Base-by-base conservation (phyloP, 2,329 filamentous ascomycete species). In the Fusarium virguliforme region DNA sequence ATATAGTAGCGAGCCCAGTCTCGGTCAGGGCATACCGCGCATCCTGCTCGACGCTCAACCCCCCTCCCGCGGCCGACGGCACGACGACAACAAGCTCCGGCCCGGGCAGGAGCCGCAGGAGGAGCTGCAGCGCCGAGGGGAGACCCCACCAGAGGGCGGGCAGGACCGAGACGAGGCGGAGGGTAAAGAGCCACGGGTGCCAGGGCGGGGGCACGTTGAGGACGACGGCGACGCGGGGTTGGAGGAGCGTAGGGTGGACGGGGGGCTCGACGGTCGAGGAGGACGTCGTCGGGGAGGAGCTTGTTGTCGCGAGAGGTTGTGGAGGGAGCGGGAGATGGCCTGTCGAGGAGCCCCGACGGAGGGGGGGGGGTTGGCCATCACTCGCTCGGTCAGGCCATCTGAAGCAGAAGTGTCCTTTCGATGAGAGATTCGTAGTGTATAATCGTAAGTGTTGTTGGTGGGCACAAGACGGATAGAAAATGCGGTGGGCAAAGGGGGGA, bases 211-310 rank as follows among this genome's bases (percentile, higher is more conserved):
- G 90, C 15, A 96, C 89, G 57, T 93, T 92, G 51, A 95, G 86
- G 34, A 94, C 88, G 74, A 94, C 92, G 69, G 93, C 93, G 62
- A 95, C 89, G 62, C 92, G 92, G 12, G 93, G 93, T 76, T 94
- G 92, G 46, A 94, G 85, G 58, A 91, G 83, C 15, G 87, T 81
- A 24, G 79, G 77, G 32, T 76, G 77, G 13, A 78, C 72, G 56
- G 72, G 41, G 15, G 34, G 38, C n/a, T 74, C 59, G 34, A 18
- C 18, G 18, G 18, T 18, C 18, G 18, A 18, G 18, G 40, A 28
- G 53, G 55, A 60, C 34, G 32, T n/a, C 12, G 59, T 61, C 34
- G 62, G 50, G 22, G 46, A 51, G 34, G 59, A 67, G 62, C 18
- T 18, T 18, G 67, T 57, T 35, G 68, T 58, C 59, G 60, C 35